These are phyloP conservation scores for Cytospora chrysosperma DNA, from an alignment of 2,329 filamentous ascomycete species.

Conservation along the genomic window DNA sequence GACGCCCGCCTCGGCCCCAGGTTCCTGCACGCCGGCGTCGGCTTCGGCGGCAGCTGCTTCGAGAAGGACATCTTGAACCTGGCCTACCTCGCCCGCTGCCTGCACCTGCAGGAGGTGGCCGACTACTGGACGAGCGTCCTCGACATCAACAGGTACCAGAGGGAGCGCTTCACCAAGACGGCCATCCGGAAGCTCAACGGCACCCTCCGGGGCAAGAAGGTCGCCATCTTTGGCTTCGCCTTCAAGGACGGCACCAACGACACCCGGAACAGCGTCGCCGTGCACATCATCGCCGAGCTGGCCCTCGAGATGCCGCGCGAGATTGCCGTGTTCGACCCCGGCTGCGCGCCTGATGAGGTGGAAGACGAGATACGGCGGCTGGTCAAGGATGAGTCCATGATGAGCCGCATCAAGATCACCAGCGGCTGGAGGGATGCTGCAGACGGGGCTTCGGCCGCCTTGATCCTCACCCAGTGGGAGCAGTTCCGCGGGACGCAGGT, in stretches of 20 bases:
- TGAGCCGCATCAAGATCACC: conserved; percentile 38
- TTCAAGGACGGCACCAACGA: conserved; percentile 64
- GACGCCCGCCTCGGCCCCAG: conserved; percentile 56
- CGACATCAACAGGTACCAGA: conserved; percentile 59
- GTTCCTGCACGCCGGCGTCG: conserved; percentile 58
- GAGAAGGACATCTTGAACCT: conserved; percentile 61
- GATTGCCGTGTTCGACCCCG: conserved; percentile 55
- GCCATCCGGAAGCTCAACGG: conserved; percentile 55
- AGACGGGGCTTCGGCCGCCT: conserved; percentile 43
- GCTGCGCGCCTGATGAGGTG: conserved; percentile 35
- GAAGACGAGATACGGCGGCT: conserved; percentile 30
- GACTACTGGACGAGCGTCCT: conserved; percentile 59
- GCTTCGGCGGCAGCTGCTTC: conserved; percentile 66
- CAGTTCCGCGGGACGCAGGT: conserved; percentile 43
- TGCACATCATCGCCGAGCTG: conserved; percentile 51
- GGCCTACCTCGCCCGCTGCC: conserved; percentile 55
- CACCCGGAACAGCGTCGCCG: conserved; percentile 54
- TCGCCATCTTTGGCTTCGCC: conserved; percentile 58
- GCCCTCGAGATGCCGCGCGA: conserved; percentile 48
- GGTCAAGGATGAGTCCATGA: conserved; percentile 30
- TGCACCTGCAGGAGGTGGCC: conserved; percentile 57
- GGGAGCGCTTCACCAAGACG: conserved; percentile 51
- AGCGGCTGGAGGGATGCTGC: conserved; percentile 45
- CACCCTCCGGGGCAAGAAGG: conserved; percentile 53
- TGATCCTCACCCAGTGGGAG: conserved; percentile 54